Conservation (phyloP, 768 basidiomycete species). For the Favolaschia claudopus region DNA sequence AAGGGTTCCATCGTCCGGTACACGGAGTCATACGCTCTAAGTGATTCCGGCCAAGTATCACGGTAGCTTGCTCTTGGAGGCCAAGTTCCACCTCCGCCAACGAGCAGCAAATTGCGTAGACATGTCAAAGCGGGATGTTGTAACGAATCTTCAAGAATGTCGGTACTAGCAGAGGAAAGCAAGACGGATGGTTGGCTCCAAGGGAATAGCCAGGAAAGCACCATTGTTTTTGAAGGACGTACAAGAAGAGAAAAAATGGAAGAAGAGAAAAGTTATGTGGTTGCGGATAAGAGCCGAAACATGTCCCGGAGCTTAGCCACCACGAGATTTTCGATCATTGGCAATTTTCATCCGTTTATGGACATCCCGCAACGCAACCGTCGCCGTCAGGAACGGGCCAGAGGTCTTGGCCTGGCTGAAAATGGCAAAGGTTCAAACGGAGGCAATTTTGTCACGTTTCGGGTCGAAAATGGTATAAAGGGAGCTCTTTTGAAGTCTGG, state of each 20-base stretch:
- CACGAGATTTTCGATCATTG: slow-evolving; percentile 9
- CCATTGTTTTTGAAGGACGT: background rate
- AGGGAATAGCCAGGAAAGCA: slow-evolving; percentile 26
- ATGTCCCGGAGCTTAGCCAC: slow-evolving; percentile 17
- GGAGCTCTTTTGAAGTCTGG: too few species aligned
- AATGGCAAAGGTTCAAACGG: too few species aligned
- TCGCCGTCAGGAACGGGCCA: too few species aligned
- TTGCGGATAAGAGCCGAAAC: slow-evolving; percentile 18
- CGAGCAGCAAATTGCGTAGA: slow-evolving; percentile 19
- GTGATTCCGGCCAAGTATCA: slow-evolving; percentile 25
- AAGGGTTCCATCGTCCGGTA: slow-evolving; percentile 23
- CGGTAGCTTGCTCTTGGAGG: slow-evolving; percentile 29
- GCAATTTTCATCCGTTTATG: too few species aligned
- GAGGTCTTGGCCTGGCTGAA: too few species aligned
- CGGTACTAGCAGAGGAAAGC: slow-evolving; percentile 4
- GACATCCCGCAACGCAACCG: too few species aligned
- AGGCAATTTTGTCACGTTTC: too few species aligned
- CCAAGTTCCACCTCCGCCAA: slow-evolving; percentile 28
- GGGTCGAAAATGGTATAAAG: too few species aligned
- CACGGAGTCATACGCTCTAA: slow-evolving; percentile 23
- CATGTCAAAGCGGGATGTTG: slow-evolving; percentile 10
- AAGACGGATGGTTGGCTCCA: slow-evolving; percentile 12
- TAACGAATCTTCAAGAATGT: slow-evolving; percentile 18
- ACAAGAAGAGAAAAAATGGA: background rate
- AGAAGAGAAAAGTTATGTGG: background rate